A percentile compares a stretch with the other conserved stretches of the same genome.
phyloP scores from a whole-genome alignment of 202 grass and related monocot genomes.

The Zizania palustris region DNA sequence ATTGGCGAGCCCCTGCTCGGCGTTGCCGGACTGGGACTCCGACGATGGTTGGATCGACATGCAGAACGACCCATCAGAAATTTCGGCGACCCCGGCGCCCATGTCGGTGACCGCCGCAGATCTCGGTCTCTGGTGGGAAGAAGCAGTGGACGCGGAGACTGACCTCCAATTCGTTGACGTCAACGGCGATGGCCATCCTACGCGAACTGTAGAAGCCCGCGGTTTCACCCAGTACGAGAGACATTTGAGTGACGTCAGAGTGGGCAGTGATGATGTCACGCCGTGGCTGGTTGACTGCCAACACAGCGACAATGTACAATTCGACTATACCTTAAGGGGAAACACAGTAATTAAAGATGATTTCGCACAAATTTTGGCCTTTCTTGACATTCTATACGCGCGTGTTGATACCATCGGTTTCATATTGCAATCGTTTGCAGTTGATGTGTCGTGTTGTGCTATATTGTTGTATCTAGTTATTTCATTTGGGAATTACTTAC shows the following conservation, averaged over 20 bases:
- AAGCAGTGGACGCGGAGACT: conserved; percentile 3
- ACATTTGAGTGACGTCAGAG: background rate
- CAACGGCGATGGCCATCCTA: background rate
- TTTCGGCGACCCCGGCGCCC: background rate
- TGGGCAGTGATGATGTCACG: background rate
- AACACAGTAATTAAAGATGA: background rate
- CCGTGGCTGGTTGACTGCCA: background rate
- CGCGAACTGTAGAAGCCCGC: conserved; percentile 6
- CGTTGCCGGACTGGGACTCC: conserved; percentile 49
- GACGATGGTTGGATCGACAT: conserved; percentile 60
- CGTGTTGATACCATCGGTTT: too few relatives aligned
- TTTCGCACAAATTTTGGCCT: background rate
- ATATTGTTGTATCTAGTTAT: too few relatives aligned
- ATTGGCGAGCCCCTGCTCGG: conserved; percentile 36
- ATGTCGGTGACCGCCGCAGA: background rate
- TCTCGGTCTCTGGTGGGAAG: conserved; percentile 5
- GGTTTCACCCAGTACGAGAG: background rate
- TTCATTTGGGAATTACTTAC: too few relatives aligned
- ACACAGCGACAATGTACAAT: background rate
- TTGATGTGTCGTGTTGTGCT: too few relatives aligned
- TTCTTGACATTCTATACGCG: background rate
- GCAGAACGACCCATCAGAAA: background rate
- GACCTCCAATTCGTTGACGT: background rate
- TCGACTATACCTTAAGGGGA: background rate
- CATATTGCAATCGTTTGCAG: background rate